phyloP scores from a whole-genome alignment of 768 basidiomycete genomes.

The Atractiella rhizophila region DNA sequence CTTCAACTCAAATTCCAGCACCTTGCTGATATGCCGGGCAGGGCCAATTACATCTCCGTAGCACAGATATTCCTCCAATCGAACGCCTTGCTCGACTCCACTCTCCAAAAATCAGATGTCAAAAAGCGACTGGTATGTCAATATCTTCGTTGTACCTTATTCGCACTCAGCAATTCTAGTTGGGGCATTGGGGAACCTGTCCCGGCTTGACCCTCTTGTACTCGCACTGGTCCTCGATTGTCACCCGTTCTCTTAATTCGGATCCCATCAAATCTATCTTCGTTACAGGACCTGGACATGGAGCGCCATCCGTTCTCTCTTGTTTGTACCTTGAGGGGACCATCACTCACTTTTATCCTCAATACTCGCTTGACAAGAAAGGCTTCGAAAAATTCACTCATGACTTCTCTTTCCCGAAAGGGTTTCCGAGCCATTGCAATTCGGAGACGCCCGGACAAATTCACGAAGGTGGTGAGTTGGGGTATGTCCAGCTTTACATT shows the following conservation, averaged over 20 bases:
- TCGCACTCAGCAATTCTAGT: neutral
- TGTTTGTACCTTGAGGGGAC: constrained; percentile 67
- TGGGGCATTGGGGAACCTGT: constrained; percentile 24
- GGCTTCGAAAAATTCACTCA: constrained; percentile 43
- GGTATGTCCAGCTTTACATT: constrained; percentile 48
- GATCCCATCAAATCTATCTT: constrained; percentile 43
- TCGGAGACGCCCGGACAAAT: constrained; percentile 70
- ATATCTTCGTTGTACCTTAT: neutral
- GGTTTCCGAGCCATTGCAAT: constrained; percentile 37
- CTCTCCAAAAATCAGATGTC: neutral
- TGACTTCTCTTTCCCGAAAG: constrained; percentile 54
- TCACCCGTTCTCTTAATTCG: constrained; percentile 26
- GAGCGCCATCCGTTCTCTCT: constrained; percentile 59
- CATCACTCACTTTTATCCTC: constrained; percentile 26
- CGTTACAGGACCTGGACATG: constrained; percentile 46
- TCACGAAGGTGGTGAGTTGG: constrained; percentile 69
- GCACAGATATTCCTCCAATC: constrained; percentile 10
- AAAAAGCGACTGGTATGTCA: neutral
- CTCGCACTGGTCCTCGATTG: constrained; percentile 28
- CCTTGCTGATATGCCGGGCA: no score
- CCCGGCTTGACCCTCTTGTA: constrained; percentile 47
- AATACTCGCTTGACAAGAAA: constrained; percentile 21
- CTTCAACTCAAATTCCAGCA: no score
- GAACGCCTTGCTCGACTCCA: neutral
- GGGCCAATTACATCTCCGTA: constrained; percentile 7